Evolutionary conservation across 768 basidiomycete species (phyloP), one percentile per base, ranked within the genome.

Genomic region (Pleurotus djamor): DNA sequence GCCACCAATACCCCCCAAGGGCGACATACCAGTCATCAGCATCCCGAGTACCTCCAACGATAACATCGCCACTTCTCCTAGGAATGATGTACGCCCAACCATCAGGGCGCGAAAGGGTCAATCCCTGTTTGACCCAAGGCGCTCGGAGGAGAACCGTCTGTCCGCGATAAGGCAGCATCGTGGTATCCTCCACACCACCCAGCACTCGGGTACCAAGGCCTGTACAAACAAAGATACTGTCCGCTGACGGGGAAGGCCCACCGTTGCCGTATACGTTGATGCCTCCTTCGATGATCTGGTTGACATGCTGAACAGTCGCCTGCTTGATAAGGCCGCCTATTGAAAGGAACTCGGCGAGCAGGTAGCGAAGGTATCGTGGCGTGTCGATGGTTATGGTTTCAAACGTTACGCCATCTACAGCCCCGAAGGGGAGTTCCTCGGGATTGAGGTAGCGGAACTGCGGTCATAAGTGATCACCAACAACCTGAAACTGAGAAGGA

Each of bases 101-200:
- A 3, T 72, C 68, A 12, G 62, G 63, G 28, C 73, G 73, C 60
- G 74, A 77, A 13, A 79, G 64, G 0, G 83, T 82, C 55, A 76
- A 71, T 6, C 86, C 86, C 65, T 77, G 82, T 34, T 83, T 79
- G 48, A 92, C 75, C 73, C 81, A 80, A 0, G 90, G 87, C 3
- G 91, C 89, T 47, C 83, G 71, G 16, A 95, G 77, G 14, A 94
- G 70, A 6, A 94, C 85, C 0, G 91, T 88, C 73, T 96, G 95
- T 4, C 94, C 94, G 45, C 93, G 80, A 62, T 94, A 81, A 0
- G 94, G 92, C 67, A 83, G 85, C 32, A 94, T 74, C 32, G 74
- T 76, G 58, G 78, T 77, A 69, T 97, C 95, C 66, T 94, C 87
- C 2, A 96, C 84, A 7, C 94, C 94, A 10, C 89, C 83, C 47